Percentiles rank a stretch among this genome's conserved stretches.
Evolutionary conservation across 352 stramenopile genomes (phyloP).

Genomic region (Pythium plurisporium): DNA sequence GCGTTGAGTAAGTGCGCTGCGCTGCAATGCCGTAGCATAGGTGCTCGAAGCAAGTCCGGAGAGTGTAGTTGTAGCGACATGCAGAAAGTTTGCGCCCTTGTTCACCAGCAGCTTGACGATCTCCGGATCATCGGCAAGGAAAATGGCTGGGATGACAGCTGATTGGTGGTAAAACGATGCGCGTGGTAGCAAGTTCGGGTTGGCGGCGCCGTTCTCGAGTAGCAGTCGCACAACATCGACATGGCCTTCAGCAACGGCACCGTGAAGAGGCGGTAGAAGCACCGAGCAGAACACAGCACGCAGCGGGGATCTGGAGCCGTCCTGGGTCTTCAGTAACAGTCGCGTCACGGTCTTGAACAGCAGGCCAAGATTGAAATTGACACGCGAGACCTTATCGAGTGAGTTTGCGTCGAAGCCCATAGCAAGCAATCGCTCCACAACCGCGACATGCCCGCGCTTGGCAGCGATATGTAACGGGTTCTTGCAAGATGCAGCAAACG

Average conservation of each 20-base stretch:
- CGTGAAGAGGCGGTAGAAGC: conserved; percentile 63
- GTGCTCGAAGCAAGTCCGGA: conserved; percentile 34
- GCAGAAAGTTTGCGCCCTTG: conserved; percentile 61
- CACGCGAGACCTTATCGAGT: conserved; percentile 69
- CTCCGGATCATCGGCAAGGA: conserved; percentile 69
- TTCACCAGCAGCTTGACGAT: conserved; percentile 59
- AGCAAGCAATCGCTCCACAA: conserved; percentile 55
- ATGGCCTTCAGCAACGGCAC: conserved; percentile 56
- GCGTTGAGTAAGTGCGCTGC: conserved; percentile 58
- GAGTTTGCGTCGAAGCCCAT: conserved; percentile 60
- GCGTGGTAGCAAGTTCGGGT: conserved; percentile 56
- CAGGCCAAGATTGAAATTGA: conserved; percentile 75
- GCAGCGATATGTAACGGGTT: conserved; percentile 76
- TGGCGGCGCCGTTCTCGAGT: conserved; percentile 38
- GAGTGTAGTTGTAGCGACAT: conserved; percentile 46
- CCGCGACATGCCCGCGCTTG: conserved; percentile 41
- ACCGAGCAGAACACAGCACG: conserved; percentile 57
- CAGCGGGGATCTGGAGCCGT: conserved; percentile 43
- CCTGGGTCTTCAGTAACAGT: conserved; percentile 55
- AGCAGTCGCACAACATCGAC: conserved; percentile 58
- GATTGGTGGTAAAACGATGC: conserved; percentile 65
- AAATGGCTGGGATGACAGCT: conserved; percentile 61
- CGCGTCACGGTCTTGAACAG: conserved; percentile 69
- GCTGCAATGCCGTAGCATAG: conserved; percentile 50
- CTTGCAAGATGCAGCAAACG: conserved; percentile 63